Percentiles rank a stretch among this genome's conserved stretches.
Conservation (phyloP, 352 stramenopile species). For the Pythium chondricola region DNA sequence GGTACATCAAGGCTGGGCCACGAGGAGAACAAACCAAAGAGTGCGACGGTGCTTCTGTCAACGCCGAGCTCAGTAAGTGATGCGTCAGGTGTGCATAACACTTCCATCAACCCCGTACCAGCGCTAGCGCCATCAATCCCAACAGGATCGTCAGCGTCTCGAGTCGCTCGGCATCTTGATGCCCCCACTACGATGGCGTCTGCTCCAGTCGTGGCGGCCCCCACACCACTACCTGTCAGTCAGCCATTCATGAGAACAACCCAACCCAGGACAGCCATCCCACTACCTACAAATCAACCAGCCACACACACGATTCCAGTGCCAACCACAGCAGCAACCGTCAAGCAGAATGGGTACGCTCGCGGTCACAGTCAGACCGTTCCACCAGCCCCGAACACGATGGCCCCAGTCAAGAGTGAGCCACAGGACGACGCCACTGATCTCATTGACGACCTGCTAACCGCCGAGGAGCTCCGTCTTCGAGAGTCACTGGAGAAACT, state of each 20-base stretch:
- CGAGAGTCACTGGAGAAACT: slow-evolving; percentile 57
- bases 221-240: background rate
- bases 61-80: too few species aligned
- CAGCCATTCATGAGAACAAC: background rate
- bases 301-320: background rate
- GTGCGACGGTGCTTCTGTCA: too few species aligned
- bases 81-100: too few species aligned
- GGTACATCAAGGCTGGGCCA: too few species aligned
- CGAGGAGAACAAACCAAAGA: too few species aligned
- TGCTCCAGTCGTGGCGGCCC: background rate
- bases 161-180: too few species aligned
- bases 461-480: slow-evolving; percentile 34
- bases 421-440: slow-evolving; percentile 17
- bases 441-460: slow-evolving; percentile 25
- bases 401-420: slow-evolving; percentile 2
- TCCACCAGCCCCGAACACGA: background rate
- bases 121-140: too few species aligned
- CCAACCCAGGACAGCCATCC: background rate
- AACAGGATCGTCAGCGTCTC: too few species aligned
- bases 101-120: too few species aligned
- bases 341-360: background rate
- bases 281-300: background rate
- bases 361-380: background rate
- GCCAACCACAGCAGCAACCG: background rate
- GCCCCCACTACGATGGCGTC: too few species aligned